These are phyloP conservation scores for Crepidotus variabilis DNA, from an alignment of 768 basidiomycete genomes.

Conservation along the genomic window DNA sequence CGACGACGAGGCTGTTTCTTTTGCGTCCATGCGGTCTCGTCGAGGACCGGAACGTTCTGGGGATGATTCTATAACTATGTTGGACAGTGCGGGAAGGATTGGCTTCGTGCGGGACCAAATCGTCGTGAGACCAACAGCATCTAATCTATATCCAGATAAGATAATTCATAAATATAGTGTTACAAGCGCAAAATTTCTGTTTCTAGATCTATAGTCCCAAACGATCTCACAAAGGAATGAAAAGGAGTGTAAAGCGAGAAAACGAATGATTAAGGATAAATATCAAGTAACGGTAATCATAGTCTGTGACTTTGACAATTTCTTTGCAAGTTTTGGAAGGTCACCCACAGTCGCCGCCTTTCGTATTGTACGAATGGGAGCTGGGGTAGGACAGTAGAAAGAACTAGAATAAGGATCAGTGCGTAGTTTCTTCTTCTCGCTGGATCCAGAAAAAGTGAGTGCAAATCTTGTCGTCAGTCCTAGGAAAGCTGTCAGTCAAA, in stretches of 20 bases:
- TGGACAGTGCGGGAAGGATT: background rate
- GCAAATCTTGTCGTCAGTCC: slow-evolving; percentile 10
- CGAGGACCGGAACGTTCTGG: too few relatives aligned
- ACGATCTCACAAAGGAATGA: background rate
- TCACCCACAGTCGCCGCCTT: slow-evolving; percentile 1
- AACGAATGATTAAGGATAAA: background rate
- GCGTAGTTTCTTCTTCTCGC: slow-evolving; percentile 33
- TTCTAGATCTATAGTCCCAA: too few relatives aligned
- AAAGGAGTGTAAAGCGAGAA: background rate
- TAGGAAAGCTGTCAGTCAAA: background rate
- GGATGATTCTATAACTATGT: background rate
- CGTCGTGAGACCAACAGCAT: slow-evolving; percentile 14
- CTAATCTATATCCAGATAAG: background rate
- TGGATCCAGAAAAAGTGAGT: slow-evolving; percentile 12
- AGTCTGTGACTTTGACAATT: background rate
- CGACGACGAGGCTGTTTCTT: background rate
- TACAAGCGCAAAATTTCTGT: too few relatives aligned
- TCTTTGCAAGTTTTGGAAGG: background rate
- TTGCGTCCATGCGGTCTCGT: too few relatives aligned
- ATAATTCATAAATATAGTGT: background rate
- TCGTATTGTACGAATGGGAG: slow-evolving; percentile 9
- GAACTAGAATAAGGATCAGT: slow-evolving; percentile 65
- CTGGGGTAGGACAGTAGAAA: slow-evolving; percentile 54
- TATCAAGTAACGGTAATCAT: background rate
- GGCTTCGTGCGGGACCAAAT: slow-evolving; percentile 14